phyloP scores from a whole-genome alignment of 1,139 yeast species.

The Casaregolazyma suthepensis region DNA sequence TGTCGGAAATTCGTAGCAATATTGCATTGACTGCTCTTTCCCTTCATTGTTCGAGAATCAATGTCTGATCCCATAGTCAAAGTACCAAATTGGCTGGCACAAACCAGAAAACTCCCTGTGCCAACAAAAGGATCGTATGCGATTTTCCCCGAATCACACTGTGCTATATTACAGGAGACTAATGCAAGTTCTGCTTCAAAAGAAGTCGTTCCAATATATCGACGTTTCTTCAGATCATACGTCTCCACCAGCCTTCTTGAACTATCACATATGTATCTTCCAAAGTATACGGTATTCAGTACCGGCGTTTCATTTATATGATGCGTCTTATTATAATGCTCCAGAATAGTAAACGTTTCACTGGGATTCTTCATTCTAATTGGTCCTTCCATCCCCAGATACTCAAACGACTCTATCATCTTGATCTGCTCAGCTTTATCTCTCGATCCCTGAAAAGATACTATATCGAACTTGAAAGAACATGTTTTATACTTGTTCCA shows the following conservation, averaged over 20 bases:
- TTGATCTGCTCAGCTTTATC: conserved; percentile 48
- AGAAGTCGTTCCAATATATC: conserved; percentile 91
- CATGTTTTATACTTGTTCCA: conserved; percentile 20
- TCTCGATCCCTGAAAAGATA: conserved; percentile 66
- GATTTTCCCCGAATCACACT: conserved; percentile 56
- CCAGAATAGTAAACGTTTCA: conserved; percentile 64
- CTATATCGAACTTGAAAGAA: conserved; percentile 72
- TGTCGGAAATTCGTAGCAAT: conserved; percentile 67
- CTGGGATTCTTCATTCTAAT: conserved; percentile 76
- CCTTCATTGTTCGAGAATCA: conserved; percentile 76
- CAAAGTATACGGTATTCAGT: conserved; percentile 65
- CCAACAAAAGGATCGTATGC: conserved; percentile 96
- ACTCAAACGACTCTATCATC: conserved; percentile 66
- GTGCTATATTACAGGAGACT: conserved; percentile 81
- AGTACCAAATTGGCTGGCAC: conserved; percentile 85
- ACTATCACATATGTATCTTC: conserved; percentile 61
- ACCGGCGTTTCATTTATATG: conserved; percentile 47
- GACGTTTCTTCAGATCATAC: conserved; percentile 76
- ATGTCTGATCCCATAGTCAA: conserved; percentile 83
- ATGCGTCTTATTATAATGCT: conserved; percentile 49
- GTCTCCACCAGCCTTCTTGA: conserved; percentile 68
- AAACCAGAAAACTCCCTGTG: conserved; percentile 88
- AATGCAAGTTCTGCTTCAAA: conserved; percentile 77
- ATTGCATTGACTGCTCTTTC: conserved; percentile 46
- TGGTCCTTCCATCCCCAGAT: conserved; percentile 67